Evolutionary conservation across 78 protist species (phyloP), one percentile per base, ranked within the genome.

Genomic region (Speleostelium caveatum): DNA sequence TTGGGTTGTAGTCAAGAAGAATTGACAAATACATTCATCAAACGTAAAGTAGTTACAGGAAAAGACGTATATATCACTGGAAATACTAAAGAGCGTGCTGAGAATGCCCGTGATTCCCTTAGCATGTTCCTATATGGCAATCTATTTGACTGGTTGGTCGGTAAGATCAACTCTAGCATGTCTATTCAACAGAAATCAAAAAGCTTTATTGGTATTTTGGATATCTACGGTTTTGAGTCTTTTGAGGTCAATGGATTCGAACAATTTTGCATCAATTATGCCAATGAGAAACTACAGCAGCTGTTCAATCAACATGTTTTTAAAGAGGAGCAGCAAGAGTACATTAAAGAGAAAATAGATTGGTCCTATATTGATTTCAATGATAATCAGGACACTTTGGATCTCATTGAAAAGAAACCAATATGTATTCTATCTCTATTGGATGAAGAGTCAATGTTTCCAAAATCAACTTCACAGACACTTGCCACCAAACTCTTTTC

Each of bases 201-300:
- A 33, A 10, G 61, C 33, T 92, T 51, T 68, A 94, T 97, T 60
- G 99, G 99, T 36, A 59, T 98, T 14, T 92, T 98, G 39, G 99
- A 98, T 68, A 98, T 98, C 56, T 98, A 97, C 66, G 99, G 99
- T 26, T 98, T 98, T 42, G 99, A 98, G 94, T 67, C 87, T 32
- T 94, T 94, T 35, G 95, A 92, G 73, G 60, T 66, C 67, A 96
- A 96, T 88, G 90, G 95, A 19, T 97, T 97, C 65, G 97, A 97
- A 69, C 98, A 97, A 60, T 92, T 97, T 39, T 96, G 97, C 62
- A 97, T 97, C 95, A 95, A 96, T 78, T 94, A 65, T 76, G 95
- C 97, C 73, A 97, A 97, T 90, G 99, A 97, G 93, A 90, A 73
- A 66, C 94, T 97, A 38, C 99, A 97, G 73, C 96, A 91, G 62